Percentiles rank a stretch among this genome's conserved stretches.
phyloP scores from a whole-genome alignment of 169 alveolate genomes.

The Theileria luwenshuni region DNA sequence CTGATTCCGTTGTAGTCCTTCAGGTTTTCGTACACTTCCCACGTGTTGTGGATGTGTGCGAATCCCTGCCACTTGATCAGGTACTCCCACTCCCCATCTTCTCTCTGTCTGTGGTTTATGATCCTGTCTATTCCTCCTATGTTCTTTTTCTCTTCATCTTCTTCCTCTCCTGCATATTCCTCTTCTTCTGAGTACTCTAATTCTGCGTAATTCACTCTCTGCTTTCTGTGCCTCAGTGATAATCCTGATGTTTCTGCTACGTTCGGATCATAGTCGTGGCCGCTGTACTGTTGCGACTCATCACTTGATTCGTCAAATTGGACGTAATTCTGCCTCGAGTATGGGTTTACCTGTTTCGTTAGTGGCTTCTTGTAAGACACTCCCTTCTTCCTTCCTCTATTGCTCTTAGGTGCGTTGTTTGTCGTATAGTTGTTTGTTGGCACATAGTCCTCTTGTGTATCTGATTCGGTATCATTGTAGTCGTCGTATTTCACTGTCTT shows the following conservation, averaged over 20 bases:
- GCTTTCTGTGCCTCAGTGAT: conserved; percentile 55
- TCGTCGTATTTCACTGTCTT: conserved; percentile 53
- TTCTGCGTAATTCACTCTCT: conserved; percentile 67
- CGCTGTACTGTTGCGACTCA: conserved; percentile 24
- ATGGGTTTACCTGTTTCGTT: conserved; percentile 46
- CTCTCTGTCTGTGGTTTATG: conserved; percentile 69
- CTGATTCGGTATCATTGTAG: conserved; percentile 69
- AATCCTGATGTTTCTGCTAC: conserved; percentile 25
- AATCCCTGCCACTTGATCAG: conserved; percentile 87
- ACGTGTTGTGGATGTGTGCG: conserved; percentile 88
- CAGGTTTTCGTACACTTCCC: conserved; percentile 84
- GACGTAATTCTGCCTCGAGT: conserved; percentile 57
- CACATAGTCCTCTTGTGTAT: conserved; percentile 46
- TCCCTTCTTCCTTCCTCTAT: conserved; percentile 19
- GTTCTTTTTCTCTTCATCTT: conserved; percentile 56
- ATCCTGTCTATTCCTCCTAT: conserved; percentile 81
- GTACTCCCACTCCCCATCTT: conserved; percentile 78
- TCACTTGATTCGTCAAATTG: conserved; percentile 57
- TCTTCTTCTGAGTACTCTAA: conserved; percentile 55
- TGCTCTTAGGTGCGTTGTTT: conserved; percentile 26
- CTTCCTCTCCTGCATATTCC: conserved; percentile 44
- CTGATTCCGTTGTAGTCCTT: conserved; percentile 79
- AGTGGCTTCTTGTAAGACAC: conserved; percentile 17
- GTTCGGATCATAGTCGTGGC: conserved; percentile 14
- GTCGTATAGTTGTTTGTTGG: conserved; percentile 17